Evolutionary conservation across 2,329 filamentous ascomycete genomes (phyloP), one percentile per base, ranked within the genome.

Genomic region (Fusarium vanettenii): DNA sequence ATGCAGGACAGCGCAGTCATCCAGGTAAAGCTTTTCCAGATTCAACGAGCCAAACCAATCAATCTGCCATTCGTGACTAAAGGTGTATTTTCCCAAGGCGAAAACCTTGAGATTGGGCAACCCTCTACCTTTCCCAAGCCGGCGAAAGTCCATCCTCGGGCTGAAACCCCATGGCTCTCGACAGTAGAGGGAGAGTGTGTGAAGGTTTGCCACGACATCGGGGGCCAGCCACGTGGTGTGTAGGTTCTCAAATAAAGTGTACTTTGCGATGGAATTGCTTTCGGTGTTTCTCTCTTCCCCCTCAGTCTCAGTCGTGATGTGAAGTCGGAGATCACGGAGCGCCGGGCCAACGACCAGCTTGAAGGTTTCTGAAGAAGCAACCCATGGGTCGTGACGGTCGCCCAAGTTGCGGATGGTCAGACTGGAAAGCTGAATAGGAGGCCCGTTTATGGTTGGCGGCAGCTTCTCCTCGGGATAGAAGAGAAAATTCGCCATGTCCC

Each of bases 41-140:
- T 73, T 77, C 14, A 87, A 81, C 0, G 80, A 81, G 0, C 83
- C 70, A 5, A 88, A 81, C 85, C 86, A 88, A 9, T 84, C 82
- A 1, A 86, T 70, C 60, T 88, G 84, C 74, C 81, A 82, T 45
- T 86, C 81, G 43, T 86, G 79, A 1, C 80, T 80, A 63, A 88
- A 86, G 3, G 80, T 76, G 55, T 82, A 85, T 0, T 81, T 82
- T 0, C 84, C 84, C 1, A 88, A 70, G 0, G 80, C 76, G 0
- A 88, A 78, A 0, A 81, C 79, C 41, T 80, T 80, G 2, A 88
- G 80, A 1, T 78, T 72, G 0, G 84, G 84, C 27, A 87, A 82
- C 13, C 37, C 45, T 1, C 64, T 43, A 6, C 41, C 41, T 1
- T 43, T 2, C 7, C 59, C 29, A 5, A n/a, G 1, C 71, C 60